phyloP scores from a whole-genome alignment of 495 filamentous ascomycete genomes.

The Neurospora sp. region DNA sequence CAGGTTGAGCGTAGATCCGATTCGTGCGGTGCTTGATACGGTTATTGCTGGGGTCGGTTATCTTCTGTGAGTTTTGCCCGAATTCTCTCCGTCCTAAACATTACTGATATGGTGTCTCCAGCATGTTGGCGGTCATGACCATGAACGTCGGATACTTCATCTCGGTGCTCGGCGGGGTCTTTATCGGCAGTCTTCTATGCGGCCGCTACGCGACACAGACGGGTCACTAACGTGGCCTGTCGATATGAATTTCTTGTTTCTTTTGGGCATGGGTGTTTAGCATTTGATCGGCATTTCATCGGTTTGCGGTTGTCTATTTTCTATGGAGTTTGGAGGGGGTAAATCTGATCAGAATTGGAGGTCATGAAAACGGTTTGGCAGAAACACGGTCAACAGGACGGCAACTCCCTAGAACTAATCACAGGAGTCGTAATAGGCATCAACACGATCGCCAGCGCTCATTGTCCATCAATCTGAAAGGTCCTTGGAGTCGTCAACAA shows the following conservation, averaged over 20 bases:
- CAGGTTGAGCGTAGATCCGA: conserved; percentile 67
- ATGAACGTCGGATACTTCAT: conserved; percentile 96
- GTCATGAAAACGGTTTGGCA: background rate
- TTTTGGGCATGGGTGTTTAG: background rate
- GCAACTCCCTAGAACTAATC: background rate
- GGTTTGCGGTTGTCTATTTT: background rate
- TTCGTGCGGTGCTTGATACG: conserved; percentile 58
- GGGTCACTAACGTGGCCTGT: conserved; percentile 22
- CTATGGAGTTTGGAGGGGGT: background rate
- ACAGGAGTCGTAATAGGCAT: background rate
- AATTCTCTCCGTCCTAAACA: conserved; percentile 1
- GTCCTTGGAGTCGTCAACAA: background rate
- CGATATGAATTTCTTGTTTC: background rate
- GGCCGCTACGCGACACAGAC: conserved; percentile 48
- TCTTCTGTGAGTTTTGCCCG: conserved; percentile 59
- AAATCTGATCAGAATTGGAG: background rate
- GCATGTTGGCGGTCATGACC: conserved; percentile 98
- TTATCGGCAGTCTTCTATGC: conserved; percentile 71
- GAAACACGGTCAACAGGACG: background rate
- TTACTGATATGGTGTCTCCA: conserved; percentile 24
- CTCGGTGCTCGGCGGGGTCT: conserved; percentile 71
- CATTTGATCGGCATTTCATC: background rate
- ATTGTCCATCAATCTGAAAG: background rate
- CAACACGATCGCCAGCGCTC: background rate
- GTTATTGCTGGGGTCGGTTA: conserved; percentile 70